Evolutionary conservation across 2,329 filamentous ascomycete genomes (phyloP).

Genomic region (Cladosporium sp.): DNA sequence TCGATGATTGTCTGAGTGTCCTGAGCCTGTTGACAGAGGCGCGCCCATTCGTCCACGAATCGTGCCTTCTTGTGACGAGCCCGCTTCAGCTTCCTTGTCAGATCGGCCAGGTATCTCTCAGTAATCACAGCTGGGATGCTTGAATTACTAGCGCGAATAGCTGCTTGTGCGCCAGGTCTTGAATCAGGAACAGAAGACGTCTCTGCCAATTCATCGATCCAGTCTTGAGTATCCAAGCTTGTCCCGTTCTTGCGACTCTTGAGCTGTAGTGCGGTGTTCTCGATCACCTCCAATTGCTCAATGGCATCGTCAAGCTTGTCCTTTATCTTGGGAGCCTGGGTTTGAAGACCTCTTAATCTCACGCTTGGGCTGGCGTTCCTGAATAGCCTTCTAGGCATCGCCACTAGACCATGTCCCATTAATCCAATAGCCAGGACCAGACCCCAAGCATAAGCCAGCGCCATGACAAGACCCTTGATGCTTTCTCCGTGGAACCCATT

Average conservation of each 20-base stretch:
- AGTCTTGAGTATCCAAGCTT: conserved; percentile 73
- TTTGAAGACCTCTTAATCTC: conserved; percentile 70
- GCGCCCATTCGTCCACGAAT: conserved; percentile 82
- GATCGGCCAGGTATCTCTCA: conserved; percentile 84
- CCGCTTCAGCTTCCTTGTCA: conserved; percentile 76
- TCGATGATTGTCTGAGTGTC: conserved; percentile 79
- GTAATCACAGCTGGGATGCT: conserved; percentile 74
- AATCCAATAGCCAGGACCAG: conserved; percentile 88
- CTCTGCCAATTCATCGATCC: conserved; percentile 93
- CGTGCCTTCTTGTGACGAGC: conserved; percentile 79
- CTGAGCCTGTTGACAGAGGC: conserved; percentile 68
- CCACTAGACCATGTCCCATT: conserved; percentile 95
- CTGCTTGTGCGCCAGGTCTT: conserved; percentile 38
- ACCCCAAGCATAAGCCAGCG: conserved; percentile 91
- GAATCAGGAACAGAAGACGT: conserved; percentile 65
- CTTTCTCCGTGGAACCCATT: conserved; percentile 69
- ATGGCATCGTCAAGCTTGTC: conserved; percentile 86
- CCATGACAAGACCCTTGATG: conserved; percentile 85
- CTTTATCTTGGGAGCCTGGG: conserved; percentile 73
- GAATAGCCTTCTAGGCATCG: conserved; percentile 78
- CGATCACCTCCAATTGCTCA: conserved; percentile 72
- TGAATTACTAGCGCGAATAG: conserved; percentile 26
- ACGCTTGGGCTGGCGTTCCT: conserved; percentile 73
- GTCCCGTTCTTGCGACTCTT: conserved; percentile 76
- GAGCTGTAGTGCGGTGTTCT: conserved; percentile 75